Evolutionary conservation across 495 filamentous ascomycete genomes (phyloP), one percentile per base, ranked within the genome.

Genomic region (Podospora australis): DNA sequence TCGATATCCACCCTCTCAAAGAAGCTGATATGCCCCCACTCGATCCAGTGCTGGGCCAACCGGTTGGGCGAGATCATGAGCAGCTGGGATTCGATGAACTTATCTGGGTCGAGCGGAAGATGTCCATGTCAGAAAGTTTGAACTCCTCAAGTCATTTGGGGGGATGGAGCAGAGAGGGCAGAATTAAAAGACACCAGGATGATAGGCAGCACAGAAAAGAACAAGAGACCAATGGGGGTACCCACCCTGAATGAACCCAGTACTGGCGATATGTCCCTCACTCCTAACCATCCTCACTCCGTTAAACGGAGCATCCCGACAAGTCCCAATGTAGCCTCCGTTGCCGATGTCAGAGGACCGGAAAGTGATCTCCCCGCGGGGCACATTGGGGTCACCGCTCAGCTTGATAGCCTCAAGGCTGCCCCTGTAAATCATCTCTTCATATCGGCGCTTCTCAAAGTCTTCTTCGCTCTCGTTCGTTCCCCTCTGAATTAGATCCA

Each of bases 301-400:
- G 14, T 61, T 63, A 59, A 95, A 96, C 26, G 79, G 78, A 11
- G 75, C 66, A 48, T 90, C 83, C 16, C 77, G 66, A 6, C 79
- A 42, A 6, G 52, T 34, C 6, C 64, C 49, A 17, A 75, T 49
- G 36, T 71, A 71, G 7, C 86, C 88, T 2, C 49, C 63, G 0
- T 73, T 66, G 0, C 86, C 82, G 23, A 95, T 80, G 56, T 96
- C 87, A 17, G 87, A 77, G 0, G 82, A 82, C 5, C 84, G 68
- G 59, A 90, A 96, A 0, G 87, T 86, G 49, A 79, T 78, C 57
- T 95, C 83, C 13, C 91, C 91, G 30, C 90, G 76, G 5, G 90
- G 91, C 17, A 97, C 80, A 54, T 96, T 92, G 0, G 80, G 77
- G 54, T 97, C 90, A 2, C 91, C 91, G 0, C 90, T 97, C 25